Conservation (phyloP, 2,329 filamentous ascomycete genomes). For the Claviceps pazoutovae region DNA sequence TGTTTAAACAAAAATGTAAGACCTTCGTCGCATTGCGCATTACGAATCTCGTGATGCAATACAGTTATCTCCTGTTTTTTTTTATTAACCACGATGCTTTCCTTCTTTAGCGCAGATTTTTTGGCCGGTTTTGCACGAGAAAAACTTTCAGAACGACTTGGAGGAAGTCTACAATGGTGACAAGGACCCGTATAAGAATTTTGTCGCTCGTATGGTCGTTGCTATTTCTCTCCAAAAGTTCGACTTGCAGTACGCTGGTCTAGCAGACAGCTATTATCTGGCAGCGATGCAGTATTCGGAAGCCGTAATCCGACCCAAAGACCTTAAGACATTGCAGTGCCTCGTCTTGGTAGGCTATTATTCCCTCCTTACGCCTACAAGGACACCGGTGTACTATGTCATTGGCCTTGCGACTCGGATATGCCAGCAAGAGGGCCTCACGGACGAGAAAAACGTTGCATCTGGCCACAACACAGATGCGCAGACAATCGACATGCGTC, state of each 20-base stretch:
- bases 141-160: constrained; percentile 59
- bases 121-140: constrained; percentile 77
- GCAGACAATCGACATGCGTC: constrained; percentile 75
- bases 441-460: constrained; percentile 77
- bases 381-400: constrained; percentile 87
- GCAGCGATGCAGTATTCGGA: constrained; percentile 78
- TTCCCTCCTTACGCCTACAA: constrained; percentile 79
- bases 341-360: constrained; percentile 80
- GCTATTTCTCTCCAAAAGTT: constrained; percentile 92
- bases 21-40: background rate
- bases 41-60: background rate
- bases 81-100: background rate
- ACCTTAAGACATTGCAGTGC: constrained; percentile 81
- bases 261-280: constrained; percentile 90
- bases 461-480: constrained; percentile 49
- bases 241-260: constrained; percentile 74
- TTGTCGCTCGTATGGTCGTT: constrained; percentile 79
- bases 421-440: constrained; percentile 75
- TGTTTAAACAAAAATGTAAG: constrained; percentile 74
- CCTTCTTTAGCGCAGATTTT: constrained; percentile 60
- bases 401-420: constrained; percentile 78
- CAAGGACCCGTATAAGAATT: constrained; percentile 70
- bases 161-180: constrained; percentile 69
- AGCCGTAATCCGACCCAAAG: constrained; percentile 71
- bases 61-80: no score